These are phyloP conservation scores for Blastobotrys raffinosifermentans DNA, from an alignment of 1,139 yeast genomes.

Conservation along the genomic window DNA sequence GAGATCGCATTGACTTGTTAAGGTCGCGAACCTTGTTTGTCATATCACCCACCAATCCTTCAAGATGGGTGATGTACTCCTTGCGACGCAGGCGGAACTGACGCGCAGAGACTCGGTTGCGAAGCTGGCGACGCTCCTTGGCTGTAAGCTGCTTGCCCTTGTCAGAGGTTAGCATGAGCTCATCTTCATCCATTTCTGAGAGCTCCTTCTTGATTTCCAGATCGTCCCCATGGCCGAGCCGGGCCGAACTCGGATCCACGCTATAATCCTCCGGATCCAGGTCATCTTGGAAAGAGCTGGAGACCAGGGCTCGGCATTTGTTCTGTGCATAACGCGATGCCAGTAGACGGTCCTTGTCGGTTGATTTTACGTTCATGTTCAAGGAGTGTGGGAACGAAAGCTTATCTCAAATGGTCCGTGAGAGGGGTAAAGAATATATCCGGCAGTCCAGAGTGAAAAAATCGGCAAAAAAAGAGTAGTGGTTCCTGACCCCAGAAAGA, in stretches of 20 bases:
- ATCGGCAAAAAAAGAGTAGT: too few relatives aligned
- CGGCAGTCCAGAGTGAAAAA: too few relatives aligned
- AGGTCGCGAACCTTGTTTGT: conserved; percentile 21
- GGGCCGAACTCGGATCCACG: too few relatives aligned
- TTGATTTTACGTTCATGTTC: too few relatives aligned
- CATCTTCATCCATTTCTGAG: conserved; percentile 26
- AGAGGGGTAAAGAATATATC: too few relatives aligned
- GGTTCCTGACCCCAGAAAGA: too few relatives aligned
- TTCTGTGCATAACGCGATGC: conserved; percentile 9
- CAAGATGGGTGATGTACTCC: conserved; percentile 31
- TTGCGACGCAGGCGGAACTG: conserved; percentile 32
- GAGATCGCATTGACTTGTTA: conserved; percentile 12
- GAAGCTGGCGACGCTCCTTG: conserved; percentile 30
- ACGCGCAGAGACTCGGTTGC: conserved; percentile 32
- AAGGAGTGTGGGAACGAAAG: too few relatives aligned
- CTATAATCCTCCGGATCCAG: background rate
- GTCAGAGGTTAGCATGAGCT: conserved; percentile 27
- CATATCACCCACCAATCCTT: conserved; percentile 24
- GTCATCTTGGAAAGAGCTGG: conserved; percentile 5
- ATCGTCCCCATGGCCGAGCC: conserved; percentile 3
- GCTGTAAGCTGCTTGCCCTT: conserved; percentile 29
- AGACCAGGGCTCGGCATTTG: conserved; percentile 8
- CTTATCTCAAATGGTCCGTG: too few relatives aligned
- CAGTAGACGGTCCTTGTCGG: conserved; percentile 1
- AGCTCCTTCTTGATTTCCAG: conserved; percentile 5